Evolutionary conservation across 164 flowering plant species (phyloP).

Genomic region (Liriodendron chinense): DNA sequence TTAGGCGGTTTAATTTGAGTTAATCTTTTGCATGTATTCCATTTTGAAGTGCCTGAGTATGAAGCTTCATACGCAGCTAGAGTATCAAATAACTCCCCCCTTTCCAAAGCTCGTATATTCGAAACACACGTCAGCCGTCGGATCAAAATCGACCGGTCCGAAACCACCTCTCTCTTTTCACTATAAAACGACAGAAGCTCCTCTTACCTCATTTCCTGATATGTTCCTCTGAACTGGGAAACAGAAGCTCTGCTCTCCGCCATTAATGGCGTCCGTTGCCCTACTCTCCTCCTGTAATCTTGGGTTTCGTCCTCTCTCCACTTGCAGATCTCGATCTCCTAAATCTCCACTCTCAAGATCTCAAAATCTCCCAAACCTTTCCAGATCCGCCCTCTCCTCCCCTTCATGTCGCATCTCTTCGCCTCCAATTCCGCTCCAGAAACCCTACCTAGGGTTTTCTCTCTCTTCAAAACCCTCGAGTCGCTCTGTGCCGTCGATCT

Average conservation of each 20-base stretch:
- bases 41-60: too few relatives aligned
- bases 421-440: conserved; percentile 1
- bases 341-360: conserved; percentile 11
- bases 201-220: not conserved
- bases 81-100: too few relatives aligned
- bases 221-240: conserved; percentile 4
- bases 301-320: conserved; percentile 25
- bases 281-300: conserved; percentile 27
- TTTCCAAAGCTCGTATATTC: not conserved
- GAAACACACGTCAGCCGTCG: not conserved
- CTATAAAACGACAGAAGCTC: not conserved
- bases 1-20: too few relatives aligned
- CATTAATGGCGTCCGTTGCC: conserved; percentile 9
- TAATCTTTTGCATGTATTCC: too few relatives aligned
- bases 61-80: too few relatives aligned
- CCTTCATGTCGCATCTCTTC: conserved; percentile 7
- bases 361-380: not conserved
- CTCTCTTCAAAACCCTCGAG: conserved; percentile 11
- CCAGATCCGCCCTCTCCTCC: conserved; percentile 17
- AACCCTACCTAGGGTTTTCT: conserved; percentile 7
- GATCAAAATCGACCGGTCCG: conserved; percentile 4
- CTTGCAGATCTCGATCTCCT: conserved; percentile 23
- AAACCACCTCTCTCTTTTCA: not conserved
- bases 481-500: not conserved
- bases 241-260: not conserved